Base-by-base conservation (phyloP, 306 rosid genomes). In the Sophora flavescens region DNA sequence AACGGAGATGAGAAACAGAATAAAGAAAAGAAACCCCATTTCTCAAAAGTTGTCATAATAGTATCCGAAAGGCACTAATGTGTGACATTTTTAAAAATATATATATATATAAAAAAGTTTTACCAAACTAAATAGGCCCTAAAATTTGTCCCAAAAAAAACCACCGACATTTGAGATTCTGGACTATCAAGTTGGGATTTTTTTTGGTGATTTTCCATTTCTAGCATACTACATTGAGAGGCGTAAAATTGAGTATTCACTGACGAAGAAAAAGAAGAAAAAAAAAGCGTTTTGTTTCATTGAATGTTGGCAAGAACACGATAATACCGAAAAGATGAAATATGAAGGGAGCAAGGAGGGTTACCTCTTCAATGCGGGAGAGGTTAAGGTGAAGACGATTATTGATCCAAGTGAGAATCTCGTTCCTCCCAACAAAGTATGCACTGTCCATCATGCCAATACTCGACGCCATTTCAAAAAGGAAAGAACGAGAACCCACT, bases 371-470 rank as follows among this genome's bases (percentile, higher is more conserved):
- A 85, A 95, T 87, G 66, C 97, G 99, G n/a, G 96, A 81, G 78
- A 95, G 99, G 65, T 83, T 89, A 16, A 95, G 96, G 65, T 95
- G 99, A 76, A 95, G 97, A 18, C 93, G 86, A 15, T 84, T 95
- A 86, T 95, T 95, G 88, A 95, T 92, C 99, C 99, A 95, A 45
- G 82, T 88, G 72, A 95, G 86, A 84, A 95, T 92, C 87, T 92
- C 99, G 77, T 95, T 95, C 85, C 99, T 88, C 64, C 99, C 99
- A 61, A 95, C 99, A 84, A 95, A 95, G 75, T 95, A 95, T 8
- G 91, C 99, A 62, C 97, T 89, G 84, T 95, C 99, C 99, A 95
- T 95, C 73, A 90, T 92, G 30, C 99, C 99, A 28, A 95, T 95
- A 78, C 84, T 92, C 11, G 97, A 70, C 83, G 97, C 97, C 99